These are phyloP conservation scores for Exophiala alcalophila DNA, from an alignment of 2,329 filamentous ascomycete species.

Conservation along the genomic window DNA sequence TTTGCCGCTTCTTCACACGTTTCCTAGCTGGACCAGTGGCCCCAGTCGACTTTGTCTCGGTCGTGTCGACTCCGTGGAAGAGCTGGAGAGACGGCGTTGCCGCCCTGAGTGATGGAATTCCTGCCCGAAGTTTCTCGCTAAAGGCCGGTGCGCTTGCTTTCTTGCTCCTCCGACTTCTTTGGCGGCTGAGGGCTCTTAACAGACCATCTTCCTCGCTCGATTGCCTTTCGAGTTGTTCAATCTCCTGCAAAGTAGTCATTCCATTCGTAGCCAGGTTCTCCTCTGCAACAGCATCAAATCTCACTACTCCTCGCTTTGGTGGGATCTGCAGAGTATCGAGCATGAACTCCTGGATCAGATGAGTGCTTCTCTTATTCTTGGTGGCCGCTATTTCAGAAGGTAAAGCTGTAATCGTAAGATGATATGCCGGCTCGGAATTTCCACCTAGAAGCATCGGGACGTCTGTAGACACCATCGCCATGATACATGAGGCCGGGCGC, in stretches of 20 bases:
- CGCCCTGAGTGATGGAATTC: constrained; percentile 21
- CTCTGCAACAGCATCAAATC: constrained; percentile 67
- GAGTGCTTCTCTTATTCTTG: constrained; percentile 77
- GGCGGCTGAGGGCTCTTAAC: constrained; percentile 40
- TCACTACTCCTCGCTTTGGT: constrained; percentile 66
- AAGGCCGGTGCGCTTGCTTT: constrained; percentile 25
- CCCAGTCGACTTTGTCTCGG: constrained; percentile 19
- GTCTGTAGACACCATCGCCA: constrained; percentile 73
- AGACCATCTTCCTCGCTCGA: constrained; percentile 43
- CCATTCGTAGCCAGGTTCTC: constrained; percentile 70
- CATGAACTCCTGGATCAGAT: constrained; percentile 73
- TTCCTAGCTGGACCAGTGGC: constrained; percentile 19
- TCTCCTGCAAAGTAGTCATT: constrained; percentile 65
- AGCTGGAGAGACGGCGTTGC: constrained; percentile 23
- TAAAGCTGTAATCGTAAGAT: constrained; percentile 69
- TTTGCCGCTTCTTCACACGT: constrained; percentile 28
- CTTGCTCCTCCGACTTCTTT: constrained; percentile 31
- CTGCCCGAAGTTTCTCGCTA: constrained; percentile 16
- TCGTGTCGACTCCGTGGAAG: constrained; percentile 12
- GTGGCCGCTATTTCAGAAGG: constrained; percentile 66
- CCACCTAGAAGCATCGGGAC: constrained; percentile 72
- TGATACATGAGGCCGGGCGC: constrained; percentile 68
- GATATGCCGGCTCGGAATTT: constrained; percentile 75
- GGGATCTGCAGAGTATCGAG: constrained; percentile 66
- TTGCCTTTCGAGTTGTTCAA: constrained; percentile 56